These are phyloP conservation scores for Gynostemma pentaphyllum DNA, from an alignment of 306 rosid species.

Conservation along the genomic window DNA sequence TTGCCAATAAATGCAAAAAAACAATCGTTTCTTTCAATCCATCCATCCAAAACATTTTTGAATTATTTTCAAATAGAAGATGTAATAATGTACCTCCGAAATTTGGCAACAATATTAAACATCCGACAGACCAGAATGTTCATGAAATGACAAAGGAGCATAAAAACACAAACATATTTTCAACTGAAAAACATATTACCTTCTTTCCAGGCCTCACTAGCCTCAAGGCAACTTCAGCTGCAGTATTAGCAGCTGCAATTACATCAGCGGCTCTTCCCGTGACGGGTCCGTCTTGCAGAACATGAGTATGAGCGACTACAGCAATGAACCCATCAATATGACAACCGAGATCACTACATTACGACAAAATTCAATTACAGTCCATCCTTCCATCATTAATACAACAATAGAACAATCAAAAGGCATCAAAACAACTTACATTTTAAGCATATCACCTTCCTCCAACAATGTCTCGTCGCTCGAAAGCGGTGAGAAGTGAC, in stretches of 20 bases:
- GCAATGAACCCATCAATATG: constrained; percentile 94
- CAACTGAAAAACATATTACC: constrained; percentile 22
- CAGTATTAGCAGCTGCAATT: constrained; percentile 85
- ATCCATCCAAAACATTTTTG: neutral
- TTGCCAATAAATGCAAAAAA: neutral
- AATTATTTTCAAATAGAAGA: neutral
- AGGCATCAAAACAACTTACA: constrained; percentile 33
- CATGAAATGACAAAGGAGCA: neutral
- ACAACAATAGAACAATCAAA: neutral
- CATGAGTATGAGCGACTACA: constrained; percentile 80
- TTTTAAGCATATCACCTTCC: constrained; percentile 83
- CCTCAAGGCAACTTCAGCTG: constrained; percentile 94
- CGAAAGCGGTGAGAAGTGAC: constrained; percentile 90
- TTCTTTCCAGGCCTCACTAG: constrained; percentile 86
- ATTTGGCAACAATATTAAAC: neutral
- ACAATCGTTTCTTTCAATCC: neutral
- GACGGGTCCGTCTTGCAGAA: constrained; percentile 61
- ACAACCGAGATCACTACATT: constrained; percentile 76
- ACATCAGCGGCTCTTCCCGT: constrained; percentile 90
- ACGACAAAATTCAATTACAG: neutral
- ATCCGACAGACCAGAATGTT: neutral
- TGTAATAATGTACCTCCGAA: neutral
- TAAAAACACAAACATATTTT: neutral
- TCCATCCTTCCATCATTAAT: neutral
- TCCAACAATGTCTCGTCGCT: constrained; percentile 73